These are phyloP conservation scores for Neonectria hederae DNA, from an alignment of 2,329 filamentous ascomycete genomes.

Conservation along the genomic window DNA sequence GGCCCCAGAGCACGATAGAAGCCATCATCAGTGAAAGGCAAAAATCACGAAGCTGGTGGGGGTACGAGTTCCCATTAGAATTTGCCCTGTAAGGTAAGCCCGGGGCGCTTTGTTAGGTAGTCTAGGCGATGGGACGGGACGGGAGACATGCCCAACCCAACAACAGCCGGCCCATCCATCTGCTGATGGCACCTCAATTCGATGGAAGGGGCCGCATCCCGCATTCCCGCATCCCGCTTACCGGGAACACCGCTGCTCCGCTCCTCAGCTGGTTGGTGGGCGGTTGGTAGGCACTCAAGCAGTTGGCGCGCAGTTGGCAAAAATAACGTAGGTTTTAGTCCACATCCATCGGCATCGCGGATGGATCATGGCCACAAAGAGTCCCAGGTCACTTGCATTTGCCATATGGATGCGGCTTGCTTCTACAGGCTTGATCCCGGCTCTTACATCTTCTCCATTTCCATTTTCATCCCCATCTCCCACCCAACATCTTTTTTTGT, in stretches of 20 bases:
- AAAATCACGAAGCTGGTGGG: constrained; percentile 1
- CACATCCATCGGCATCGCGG: constrained; percentile 14
- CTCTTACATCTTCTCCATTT: constrained; percentile 4
- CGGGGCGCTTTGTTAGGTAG: background rate
- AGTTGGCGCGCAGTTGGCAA: background rate
- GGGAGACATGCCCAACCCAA: background rate
- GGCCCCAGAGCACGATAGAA: background rate
- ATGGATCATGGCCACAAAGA: background rate
- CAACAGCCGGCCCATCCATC: background rate
- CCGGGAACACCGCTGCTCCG: constrained; percentile 17
- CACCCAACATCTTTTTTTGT: constrained; percentile 9
- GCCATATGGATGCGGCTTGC: background rate
- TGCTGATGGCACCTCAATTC: background rate
- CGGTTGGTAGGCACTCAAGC: background rate
- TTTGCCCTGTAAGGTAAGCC: background rate
- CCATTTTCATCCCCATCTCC: constrained; percentile 6
- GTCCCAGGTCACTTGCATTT: background rate
- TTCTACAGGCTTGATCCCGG: constrained; percentile 12
- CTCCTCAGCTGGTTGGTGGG: background rate
- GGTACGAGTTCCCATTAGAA: background rate
- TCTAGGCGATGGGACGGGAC: background rate
- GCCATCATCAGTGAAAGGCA: background rate
- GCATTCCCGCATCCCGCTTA: constrained; percentile 17
- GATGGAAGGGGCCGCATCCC: constrained; percentile 7
- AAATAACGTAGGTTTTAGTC: constrained; percentile 3